These are phyloP conservation scores for Paxillus rubicundulus DNA, from an alignment of 768 basidiomycete species.

Conservation along the genomic window DNA sequence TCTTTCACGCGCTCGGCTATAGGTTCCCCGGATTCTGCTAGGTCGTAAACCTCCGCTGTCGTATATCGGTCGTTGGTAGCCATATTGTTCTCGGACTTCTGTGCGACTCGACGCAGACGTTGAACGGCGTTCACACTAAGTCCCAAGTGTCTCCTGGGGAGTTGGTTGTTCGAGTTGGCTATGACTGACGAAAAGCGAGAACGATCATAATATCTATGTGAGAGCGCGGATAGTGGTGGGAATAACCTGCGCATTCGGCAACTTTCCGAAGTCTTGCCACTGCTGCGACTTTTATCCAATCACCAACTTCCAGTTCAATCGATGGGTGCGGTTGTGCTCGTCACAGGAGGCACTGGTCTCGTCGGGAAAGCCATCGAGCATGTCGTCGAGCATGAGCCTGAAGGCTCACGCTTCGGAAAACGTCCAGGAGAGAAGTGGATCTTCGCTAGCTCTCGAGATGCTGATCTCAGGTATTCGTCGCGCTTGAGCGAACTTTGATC, in stretches of 20 bases:
- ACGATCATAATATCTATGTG: conserved; percentile 11
- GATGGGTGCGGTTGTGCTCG: conserved; percentile 56
- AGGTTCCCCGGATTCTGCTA: conserved; percentile 54
- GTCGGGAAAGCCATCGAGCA: conserved; percentile 84
- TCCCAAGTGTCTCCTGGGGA: conserved; percentile 5
- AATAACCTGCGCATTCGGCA: conserved; percentile 1
- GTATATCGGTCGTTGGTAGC: conserved; percentile 46
- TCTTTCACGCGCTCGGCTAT: conserved; percentile 66
- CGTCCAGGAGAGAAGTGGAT: conserved; percentile 79
- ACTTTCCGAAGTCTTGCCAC: no score
- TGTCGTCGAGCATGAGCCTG: conserved; percentile 74
- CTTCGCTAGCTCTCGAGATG: conserved; percentile 76
- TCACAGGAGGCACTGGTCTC: conserved; percentile 84
- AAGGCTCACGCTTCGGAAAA: conserved; percentile 77
- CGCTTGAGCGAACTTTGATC: not conserved
- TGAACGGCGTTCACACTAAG: not conserved
- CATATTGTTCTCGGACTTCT: conserved; percentile 5
- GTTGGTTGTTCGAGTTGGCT: not conserved
- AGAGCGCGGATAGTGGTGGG: conserved; percentile 11
- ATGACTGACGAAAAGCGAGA: conserved; percentile 4
- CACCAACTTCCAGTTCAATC: not conserved
- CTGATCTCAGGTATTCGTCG: conserved; percentile 73
- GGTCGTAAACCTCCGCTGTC: conserved; percentile 56
- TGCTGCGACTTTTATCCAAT: not conserved
- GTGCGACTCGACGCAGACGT: not conserved